Base-by-base conservation (phyloP, 768 basidiomycete species). In the Boletus sp. region DNA sequence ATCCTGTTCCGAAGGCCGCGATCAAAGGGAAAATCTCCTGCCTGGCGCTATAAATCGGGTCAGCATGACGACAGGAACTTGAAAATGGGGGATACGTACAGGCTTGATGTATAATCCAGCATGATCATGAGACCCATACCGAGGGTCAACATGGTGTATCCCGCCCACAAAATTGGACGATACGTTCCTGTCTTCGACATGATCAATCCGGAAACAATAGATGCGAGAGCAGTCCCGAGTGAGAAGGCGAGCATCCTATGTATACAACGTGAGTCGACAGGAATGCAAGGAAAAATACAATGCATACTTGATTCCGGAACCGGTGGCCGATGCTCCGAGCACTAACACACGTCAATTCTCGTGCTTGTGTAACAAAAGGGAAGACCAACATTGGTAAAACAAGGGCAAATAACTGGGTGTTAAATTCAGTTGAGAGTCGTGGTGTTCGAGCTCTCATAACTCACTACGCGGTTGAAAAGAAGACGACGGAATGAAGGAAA, bases 71-170 rank as follows among this genome's bases (percentile, higher is more conserved):
- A 49, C 14, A 23, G 15, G 53, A 3, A 8, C 2, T 30, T 4
- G 25, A 4, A 15, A 15, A 29, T 1, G 3, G 23, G 11, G 40
- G 39, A 44, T 11, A 37, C 62, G 23, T 38, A 64, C 64, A 67
- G 15, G 46, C 46, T 80, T 1, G 88, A 86, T 4, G 67, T 71
- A 27, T 80, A 78, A 59, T 82, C 79, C 38, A 92, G 68, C 78
- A 76, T 82, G 40, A 74, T 88, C 89, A 91, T 89, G 45, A 92
- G 76, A 8, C 89, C 90, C 70, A 78, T 4, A 4, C 88, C 90
- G 5, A 90, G 59, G 4, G 82, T 71, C 65, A 84, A 81, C 14
- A 82, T 33, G 0, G 74, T 77, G 69, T 76, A 88, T 1, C 79
- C 74, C 17, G 71, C 58, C 86, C 88, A 91, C 58, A 91, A 81